Evolutionary conservation across 2,329 filamentous ascomycete species (phyloP), one percentile per base, ranked within the genome.

Genomic region (Fusarium nematophilum): DNA sequence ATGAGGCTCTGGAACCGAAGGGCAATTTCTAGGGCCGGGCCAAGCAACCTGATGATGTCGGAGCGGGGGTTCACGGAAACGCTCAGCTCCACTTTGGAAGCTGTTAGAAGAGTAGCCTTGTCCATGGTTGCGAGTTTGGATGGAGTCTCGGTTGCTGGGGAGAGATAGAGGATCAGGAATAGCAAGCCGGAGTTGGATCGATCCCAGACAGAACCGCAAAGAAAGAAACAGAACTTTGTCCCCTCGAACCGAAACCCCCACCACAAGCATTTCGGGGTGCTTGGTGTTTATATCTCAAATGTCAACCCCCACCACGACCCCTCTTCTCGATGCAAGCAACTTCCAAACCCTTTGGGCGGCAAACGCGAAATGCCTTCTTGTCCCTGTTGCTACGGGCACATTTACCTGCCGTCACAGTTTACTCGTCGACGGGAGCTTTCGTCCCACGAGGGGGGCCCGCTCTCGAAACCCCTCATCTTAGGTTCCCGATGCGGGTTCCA

Each of bases 71-170:
- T 62, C 39, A 69, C 57, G 29, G 68, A 64, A 21, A 68, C 67
- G 8, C 59, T 59, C 3, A 74, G 71, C 62, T 76, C 72, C 68
- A 73, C 72, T 38, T 63, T 73, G 40, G 76, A 74, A 58, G 75
- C 70, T 36, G 77, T 73, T 50, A 79, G 71, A 62, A 79, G 69
- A 45, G 68, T 70, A 56, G 75, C 68, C 56, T 76, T 74, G 61
- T 75, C 73, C 74, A 76, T 64, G 38, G 53, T 73, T 57, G 37
- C 46, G 66, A 61, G 47, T 46, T 47, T 23, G 44, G 29, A 56
- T 53, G 34, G 34, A 54, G 39, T 33, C 6, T 52, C 33, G 55
- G 53, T 59, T 47, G 27, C 40, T 40, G 42, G 26, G 31, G 18
- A 11, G 39, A 36, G n/a, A n/a, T n/a, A 18, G 10, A 14, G 27